Evolutionary conservation across 495 filamentous ascomycete species (phyloP).

Genomic region (Hyaloscypha finlandica): DNA sequence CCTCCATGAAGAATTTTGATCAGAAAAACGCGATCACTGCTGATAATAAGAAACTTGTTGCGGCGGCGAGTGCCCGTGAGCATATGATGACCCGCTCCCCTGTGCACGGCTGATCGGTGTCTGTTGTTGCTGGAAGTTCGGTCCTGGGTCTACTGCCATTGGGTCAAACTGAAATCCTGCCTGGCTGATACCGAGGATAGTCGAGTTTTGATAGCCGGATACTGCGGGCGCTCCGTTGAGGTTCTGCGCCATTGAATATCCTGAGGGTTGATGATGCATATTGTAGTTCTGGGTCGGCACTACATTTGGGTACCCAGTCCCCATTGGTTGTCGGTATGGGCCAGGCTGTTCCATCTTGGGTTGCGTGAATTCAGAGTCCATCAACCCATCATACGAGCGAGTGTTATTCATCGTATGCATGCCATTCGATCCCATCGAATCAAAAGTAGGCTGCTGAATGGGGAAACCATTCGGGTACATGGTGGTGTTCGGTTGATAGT

Average conservation of each 20-base stretch:
- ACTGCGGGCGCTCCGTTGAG: constrained; percentile 21
- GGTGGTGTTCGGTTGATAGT: constrained; percentile 12
- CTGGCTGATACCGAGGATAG: constrained; percentile 25
- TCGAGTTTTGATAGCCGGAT: constrained; percentile 23
- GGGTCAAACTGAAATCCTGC: constrained; percentile 25
- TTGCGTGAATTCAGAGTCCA: constrained; percentile 22
- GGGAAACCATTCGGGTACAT: constrained; percentile 24
- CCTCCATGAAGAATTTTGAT: not conserved
- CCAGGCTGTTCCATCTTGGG: constrained; percentile 20
- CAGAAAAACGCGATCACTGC: constrained; percentile 5
- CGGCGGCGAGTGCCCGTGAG: constrained; percentile 26
- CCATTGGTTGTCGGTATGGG: constrained; percentile 19
- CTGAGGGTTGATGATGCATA: constrained; percentile 12
- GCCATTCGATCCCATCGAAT: constrained; percentile 15
- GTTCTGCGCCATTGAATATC: constrained; percentile 23
- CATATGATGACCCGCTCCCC: constrained; percentile 25
- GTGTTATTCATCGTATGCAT: constrained; percentile 22
- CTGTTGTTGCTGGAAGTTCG: constrained; percentile 22
- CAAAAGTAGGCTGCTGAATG: constrained; percentile 25
- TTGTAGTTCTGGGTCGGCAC: constrained; percentile 20
- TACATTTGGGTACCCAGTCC: constrained; percentile 17
- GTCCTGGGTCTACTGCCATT: constrained; percentile 21
- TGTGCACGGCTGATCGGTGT: constrained; percentile 30
- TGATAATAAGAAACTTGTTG: constrained; percentile 38
- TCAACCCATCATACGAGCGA: constrained; percentile 11